Evolutionary conservation across 768 basidiomycete species (phyloP).

Genomic region (Baorangia bicolor): DNA sequence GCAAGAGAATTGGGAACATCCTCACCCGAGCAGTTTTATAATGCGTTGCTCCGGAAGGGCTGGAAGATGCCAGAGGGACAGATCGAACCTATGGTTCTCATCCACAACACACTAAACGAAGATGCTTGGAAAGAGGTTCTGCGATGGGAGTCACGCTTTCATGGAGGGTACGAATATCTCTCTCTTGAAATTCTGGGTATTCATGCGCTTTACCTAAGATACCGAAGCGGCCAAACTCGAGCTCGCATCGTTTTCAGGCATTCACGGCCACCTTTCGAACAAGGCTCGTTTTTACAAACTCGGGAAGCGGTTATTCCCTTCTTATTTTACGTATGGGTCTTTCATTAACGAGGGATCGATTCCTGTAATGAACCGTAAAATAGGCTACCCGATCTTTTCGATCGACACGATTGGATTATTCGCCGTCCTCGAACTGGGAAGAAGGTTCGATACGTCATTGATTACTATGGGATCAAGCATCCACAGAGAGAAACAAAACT

Average conservation of each 20-base stretch:
- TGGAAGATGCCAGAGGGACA: slow-evolving; percentile 1
- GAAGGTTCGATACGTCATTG: slow-evolving; percentile 9
- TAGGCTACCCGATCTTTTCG: slow-evolving; percentile 12
- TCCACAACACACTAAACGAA: slow-evolving; percentile 13
- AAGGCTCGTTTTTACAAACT: slow-evolving; percentile 9
- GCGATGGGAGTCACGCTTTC: slow-evolving; percentile 14
- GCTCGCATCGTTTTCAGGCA: slow-evolving; percentile 12
- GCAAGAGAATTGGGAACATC: slow-evolving; percentile 13
- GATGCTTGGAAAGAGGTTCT: slow-evolving; percentile 10
- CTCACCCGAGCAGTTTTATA: slow-evolving; percentile 15
- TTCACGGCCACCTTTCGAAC: slow-evolving; percentile 14
- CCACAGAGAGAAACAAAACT: not conserved
- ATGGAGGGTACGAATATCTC: slow-evolving; percentile 8
- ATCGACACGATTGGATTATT: slow-evolving; percentile 17
- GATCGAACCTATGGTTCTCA: slow-evolving; percentile 2
- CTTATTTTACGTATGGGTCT: slow-evolving; percentile 7
- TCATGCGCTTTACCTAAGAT: not conserved
- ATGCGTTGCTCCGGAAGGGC: slow-evolving; percentile 12
- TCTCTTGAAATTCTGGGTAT: not conserved
- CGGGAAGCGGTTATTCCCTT: not conserved
- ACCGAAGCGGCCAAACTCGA: slow-evolving; percentile 7
- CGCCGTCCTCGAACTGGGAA: slow-evolving; percentile 3
- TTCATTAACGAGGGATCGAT: not conserved
- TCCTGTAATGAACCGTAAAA: not conserved
- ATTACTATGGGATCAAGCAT: slow-evolving; percentile 15